phyloP scores from a whole-genome alignment of 495 filamentous ascomycete species.

The Viridothelium virens region DNA sequence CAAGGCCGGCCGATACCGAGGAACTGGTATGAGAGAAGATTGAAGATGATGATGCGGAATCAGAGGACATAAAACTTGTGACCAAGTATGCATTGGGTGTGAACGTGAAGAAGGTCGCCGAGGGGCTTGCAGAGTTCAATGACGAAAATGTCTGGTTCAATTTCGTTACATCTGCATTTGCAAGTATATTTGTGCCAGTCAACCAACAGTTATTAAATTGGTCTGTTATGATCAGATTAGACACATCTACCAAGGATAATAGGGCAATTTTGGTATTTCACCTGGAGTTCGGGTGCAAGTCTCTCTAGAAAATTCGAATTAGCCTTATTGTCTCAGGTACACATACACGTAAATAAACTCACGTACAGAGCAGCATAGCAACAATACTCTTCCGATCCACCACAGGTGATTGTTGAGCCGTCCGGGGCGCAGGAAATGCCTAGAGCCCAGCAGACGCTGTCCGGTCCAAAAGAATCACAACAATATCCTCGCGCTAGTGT shows the following conservation, averaged over 20 bases:
- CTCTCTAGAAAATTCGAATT: neutral
- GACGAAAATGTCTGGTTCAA: neutral
- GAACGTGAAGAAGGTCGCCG: neutral
- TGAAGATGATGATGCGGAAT: neutral
- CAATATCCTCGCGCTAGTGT: neutral
- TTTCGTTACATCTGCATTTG: neutral
- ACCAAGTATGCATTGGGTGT: neutral
- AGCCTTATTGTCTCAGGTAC: neutral
- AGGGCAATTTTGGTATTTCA: neutral
- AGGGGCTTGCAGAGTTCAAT: neutral
- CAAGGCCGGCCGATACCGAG: neutral
- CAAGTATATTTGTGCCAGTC: neutral
- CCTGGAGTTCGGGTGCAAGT: neutral
- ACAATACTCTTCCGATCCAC: neutral
- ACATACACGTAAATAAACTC: neutral
- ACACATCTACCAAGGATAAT: neutral
- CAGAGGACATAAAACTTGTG: neutral
- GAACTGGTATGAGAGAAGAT: neutral
- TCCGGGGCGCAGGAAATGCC: neutral
- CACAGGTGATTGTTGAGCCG: conserved; percentile 7
- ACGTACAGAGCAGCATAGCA: neutral
- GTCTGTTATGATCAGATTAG: neutral
- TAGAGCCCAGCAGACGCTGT: neutral
- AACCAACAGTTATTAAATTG: neutral
- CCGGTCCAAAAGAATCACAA: neutral